Evolutionary conservation across 176 grass and related monocot genomes (phyloP), one percentile per base, ranked within the genome.

Genomic region (Aegilops sharonensis): DNA sequence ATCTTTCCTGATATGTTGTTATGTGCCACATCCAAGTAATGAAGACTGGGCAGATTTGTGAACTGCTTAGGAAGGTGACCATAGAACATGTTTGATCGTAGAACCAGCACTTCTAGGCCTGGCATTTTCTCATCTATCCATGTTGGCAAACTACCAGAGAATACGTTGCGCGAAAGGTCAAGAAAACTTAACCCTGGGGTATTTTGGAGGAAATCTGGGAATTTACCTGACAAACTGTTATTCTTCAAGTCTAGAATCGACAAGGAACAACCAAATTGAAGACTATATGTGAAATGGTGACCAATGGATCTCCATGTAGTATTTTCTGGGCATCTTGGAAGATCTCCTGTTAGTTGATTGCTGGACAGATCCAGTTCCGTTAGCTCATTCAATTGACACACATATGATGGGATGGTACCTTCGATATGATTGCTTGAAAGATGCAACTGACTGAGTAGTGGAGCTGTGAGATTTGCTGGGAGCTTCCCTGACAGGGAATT

Each of bases 1-100:
- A 94, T 78, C 31, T 9, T 76, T 56, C 89, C 89, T 74, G 77
- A 78, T 34, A 95, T 17, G 76, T 81, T 81, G 79, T 92, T 95
- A 6, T 83, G 30, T 34, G 86, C 86, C 5, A 92, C 2, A 23
- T 91, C 90, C 15, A 91, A 12, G 36, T 39, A 88, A 11, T 50
- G 68, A 88, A 85, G 85, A 8, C 6, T 4, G 9, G 3, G 2
- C 64, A 81, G 79, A 4, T 3, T 56, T 3, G 42, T 32, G 20
- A 82, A 64, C 10, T 87, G 69, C 42, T n/a, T 75, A 15, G 89
- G 92, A 42, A 94, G 80, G 57, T 29, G 20, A 3, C 89, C 87
- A 20, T 1, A 37, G 56, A 94, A 89, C 70, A 84, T 83, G 52
- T 94, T 92, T 0, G 76, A 85, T 37, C 80, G 43, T 24, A 94